Evolutionary conservation across 768 basidiomycete genomes (phyloP).

Genomic region (Termitomyces sp.): DNA sequence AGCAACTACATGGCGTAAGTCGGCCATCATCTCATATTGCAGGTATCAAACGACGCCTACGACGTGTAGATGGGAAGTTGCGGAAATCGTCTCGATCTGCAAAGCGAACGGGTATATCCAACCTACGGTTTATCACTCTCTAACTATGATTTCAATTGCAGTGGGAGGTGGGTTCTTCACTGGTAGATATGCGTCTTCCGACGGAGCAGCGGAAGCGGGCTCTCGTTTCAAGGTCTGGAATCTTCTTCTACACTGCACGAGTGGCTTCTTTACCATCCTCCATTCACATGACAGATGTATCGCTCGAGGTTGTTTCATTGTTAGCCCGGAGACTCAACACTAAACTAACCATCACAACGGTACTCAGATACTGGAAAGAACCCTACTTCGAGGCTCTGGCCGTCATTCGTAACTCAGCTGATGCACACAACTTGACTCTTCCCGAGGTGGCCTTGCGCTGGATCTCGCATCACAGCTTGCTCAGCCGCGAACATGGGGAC

Average conservation of each 20-base stretch:
- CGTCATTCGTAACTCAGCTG: conserved; percentile 13
- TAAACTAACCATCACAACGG: not conserved
- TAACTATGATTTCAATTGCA: conserved; percentile 14
- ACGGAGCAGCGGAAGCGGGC: conserved; percentile 39
- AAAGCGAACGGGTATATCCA: conserved; percentile 45
- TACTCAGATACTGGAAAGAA: conserved; percentile 20
- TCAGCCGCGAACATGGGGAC: conserved; percentile 26
- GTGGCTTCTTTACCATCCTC: not conserved
- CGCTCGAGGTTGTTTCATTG: conserved; percentile 24
- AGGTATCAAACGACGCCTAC: not conserved
- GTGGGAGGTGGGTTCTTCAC: conserved; percentile 59
- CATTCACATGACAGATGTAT: conserved; percentile 25
- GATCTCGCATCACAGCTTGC: conserved; percentile 37
- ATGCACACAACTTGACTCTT: conserved; percentile 29
- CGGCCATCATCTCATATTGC: not conserved
- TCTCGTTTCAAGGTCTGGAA: conserved; percentile 47
- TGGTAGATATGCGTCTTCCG: conserved; percentile 37
- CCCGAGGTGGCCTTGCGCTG: conserved; percentile 41
- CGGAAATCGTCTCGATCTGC: conserved; percentile 48
- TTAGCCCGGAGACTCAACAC: not conserved
- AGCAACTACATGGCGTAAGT: conserved; percentile 53
- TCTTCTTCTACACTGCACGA: not conserved
- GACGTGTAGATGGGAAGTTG: conserved; percentile 43
- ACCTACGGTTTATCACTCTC: conserved; percentile 45
- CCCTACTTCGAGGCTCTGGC: conserved; percentile 18